Conservation (phyloP, 345 rosid genomes). For the Lumnitzera littorea region DNA sequence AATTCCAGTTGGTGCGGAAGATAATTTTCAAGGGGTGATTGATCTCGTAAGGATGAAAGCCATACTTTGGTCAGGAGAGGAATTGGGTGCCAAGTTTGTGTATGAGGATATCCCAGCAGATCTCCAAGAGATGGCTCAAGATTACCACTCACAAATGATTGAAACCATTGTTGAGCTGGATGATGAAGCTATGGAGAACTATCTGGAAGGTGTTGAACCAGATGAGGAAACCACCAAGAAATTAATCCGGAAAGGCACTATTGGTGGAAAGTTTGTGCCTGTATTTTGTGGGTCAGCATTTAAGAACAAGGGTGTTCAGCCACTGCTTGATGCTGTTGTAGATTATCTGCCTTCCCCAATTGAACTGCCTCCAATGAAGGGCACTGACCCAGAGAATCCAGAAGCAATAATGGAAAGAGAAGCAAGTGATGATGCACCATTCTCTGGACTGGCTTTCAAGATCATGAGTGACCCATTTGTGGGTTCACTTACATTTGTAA, state of each 20-base stretch:
- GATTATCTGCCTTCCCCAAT: constrained; percentile 91
- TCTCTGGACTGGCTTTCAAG: constrained; percentile 90
- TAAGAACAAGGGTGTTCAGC: constrained; percentile 93
- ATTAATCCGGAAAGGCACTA: constrained; percentile 74
- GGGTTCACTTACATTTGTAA: constrained; percentile 91
- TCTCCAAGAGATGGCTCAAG: constrained; percentile 70
- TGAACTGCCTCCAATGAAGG: constrained; percentile 83
- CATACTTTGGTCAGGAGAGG: constrained; percentile 88
- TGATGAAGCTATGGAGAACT: constrained; percentile 86
- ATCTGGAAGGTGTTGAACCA: constrained; percentile 92
- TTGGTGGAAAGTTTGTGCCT: constrained; percentile 67
- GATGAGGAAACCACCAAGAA: constrained; percentile 75
- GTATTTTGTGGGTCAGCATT: constrained; percentile 91
- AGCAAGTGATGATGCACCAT: constrained; percentile 78
- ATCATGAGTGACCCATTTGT: constrained; percentile 96
- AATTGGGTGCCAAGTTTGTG: constrained; percentile 84
- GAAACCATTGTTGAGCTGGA: constrained; percentile 73
- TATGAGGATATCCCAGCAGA: constrained; percentile 75
- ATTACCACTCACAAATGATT: constrained; percentile 61
- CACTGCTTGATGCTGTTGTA: constrained; percentile 85
- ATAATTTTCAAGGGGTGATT: constrained; percentile 63
- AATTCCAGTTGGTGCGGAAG: constrained; percentile 85
- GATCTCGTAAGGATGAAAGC: constrained; percentile 94
- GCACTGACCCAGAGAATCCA: constrained; percentile 87
- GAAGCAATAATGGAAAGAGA: constrained; percentile 43